Base-by-base conservation (phyloP, 2,329 filamentous ascomycete species). In the Penicillium sp. region DNA sequence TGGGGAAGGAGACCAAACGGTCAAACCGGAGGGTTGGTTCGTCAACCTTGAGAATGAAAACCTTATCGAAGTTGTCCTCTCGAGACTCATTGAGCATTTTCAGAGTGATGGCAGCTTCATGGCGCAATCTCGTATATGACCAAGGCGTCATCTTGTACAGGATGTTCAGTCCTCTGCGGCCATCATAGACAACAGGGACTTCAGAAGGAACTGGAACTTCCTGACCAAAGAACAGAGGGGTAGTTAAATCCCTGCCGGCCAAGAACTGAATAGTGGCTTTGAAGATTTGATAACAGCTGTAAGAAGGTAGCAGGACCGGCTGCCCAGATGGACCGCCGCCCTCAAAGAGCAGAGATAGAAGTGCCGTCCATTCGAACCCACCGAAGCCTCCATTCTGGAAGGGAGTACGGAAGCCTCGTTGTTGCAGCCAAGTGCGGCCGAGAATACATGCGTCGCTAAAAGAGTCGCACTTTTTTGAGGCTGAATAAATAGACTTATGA, bases 261-360 rank as follows among this genome's bases (percentile, higher is more conserved):
- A 99, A 75, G 58, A 92, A 93, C 65, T 96, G 92, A n/a, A 99
- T 75, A 1, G 86, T 84, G 2, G 89, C 91, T 71, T 96, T 97
- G 79, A 99, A 96, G 37, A 97, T 78, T 69, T 97, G 92, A 19
- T 92, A 93, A 69, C 87, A 87, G 73, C 87, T 95, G 61, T 95
- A 87, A 7, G 88, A 88, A 4, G 82, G 77, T 5, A 90, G 89
- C 13, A 97, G 77, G 5, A 88, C 73, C 2, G 86, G 79, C 55
- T 83, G 80, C 2, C 87, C 87, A 52, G 84, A 85, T 6, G 82
- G 80, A 6, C 84, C 86, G 22, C 88, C 88, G n/a, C 81, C 82
- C 67, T 89, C 84, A 35, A 97, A 76, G 2, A 97, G 75, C 12
- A 95, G 75, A 28, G 91, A 88, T 65, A 91, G 80, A 41, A 93